Base-by-base conservation (phyloP, 2,329 filamentous ascomycete genomes). In the Acarospora socialis region DNA sequence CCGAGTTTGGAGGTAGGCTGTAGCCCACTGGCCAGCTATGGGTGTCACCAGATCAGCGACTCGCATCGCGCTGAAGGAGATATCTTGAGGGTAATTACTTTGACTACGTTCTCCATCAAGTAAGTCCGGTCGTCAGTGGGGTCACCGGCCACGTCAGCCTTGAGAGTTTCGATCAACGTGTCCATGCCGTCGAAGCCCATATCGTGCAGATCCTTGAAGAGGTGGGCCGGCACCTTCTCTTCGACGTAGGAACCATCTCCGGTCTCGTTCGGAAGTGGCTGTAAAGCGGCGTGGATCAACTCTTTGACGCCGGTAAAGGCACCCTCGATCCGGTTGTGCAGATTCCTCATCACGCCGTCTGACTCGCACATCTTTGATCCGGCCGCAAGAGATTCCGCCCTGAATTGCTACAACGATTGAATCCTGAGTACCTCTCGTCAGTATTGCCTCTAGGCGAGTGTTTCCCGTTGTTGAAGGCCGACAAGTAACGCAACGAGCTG, bases 51-150 rank as follows among this genome's bases (percentile, higher is more conserved):
- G n/a, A n/a, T n/a, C n/a, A n/a, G n/a, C n/a, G n/a, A n/a, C n/a
- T n/a, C n/a, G n/a, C n/a, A n/a, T n/a, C n/a, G n/a, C n/a, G n/a
- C n/a, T n/a, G n/a, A n/a, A n/a, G n/a, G n/a, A n/a, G 9, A 16
- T 43, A 17, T 41, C 35, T 25, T 16, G 14, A 6, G 16, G 6
- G 20, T 18, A 30, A 45, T 34, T 30, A 60, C 55, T 37, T 62
- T 54, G 30, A 75, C 65, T 36, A 73, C 47, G 15, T 60, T 56
- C 45, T 75, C 70, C 68, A 73, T 73, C 8, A 70, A 53, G 44
- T 73, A 73, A 2, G 63, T 63, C 47, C 68, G 74, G 45, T 80
- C 75, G 43, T 80, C 60, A 10, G 70, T 52, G 5, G 63, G 61
- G 24, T 68, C 56, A 3, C 68, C 67, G n/a, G 61, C 60, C 34